Percentiles rank a stretch among this genome's conserved stretches.
These are phyloP conservation scores for Huntiella savannae DNA, from an alignment of 2,329 filamentous ascomycete species.

Conservation along the genomic window DNA sequence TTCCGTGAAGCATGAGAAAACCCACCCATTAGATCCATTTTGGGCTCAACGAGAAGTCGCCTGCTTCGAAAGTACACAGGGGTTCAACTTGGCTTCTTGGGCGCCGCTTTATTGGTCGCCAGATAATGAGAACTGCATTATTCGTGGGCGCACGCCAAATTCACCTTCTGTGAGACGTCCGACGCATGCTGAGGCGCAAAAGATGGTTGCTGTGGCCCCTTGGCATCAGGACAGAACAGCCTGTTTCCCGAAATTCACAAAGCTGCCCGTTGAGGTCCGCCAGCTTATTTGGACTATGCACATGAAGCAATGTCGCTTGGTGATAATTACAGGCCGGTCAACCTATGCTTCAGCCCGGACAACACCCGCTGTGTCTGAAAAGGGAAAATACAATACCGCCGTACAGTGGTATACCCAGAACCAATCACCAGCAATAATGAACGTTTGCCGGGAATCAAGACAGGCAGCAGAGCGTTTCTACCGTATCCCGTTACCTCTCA, in stretches of 20 bases:
- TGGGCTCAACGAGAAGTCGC: too few relatives aligned
- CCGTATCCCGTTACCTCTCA: constrained; percentile 12
- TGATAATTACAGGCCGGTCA: constrained; percentile 10
- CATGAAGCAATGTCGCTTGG: constrained; percentile 11
- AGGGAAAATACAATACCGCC: constrained; percentile 11
- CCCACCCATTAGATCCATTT: too few relatives aligned
- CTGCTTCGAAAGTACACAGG: too few relatives aligned
- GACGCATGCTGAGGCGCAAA: too few relatives aligned
- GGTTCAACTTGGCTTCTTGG: too few relatives aligned
- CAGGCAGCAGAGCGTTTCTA: constrained; percentile 12
- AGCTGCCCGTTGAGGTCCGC: constrained; percentile 12
- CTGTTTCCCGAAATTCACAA: constrained; percentile 11
- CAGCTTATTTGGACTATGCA: constrained; percentile 13
- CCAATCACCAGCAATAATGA: constrained; percentile 12
- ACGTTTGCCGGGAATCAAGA: constrained; percentile 12
- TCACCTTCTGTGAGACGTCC: too few relatives aligned
- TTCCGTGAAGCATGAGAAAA: too few relatives aligned
- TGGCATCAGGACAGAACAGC: not conserved
- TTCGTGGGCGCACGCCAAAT: too few relatives aligned
- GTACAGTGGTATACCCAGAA: constrained; percentile 13
- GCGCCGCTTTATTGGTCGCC: too few relatives aligned
- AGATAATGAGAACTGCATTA: too few relatives aligned
- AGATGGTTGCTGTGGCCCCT: too few relatives aligned
- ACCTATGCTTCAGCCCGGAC: not conserved
- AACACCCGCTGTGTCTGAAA: constrained; percentile 4